Evolutionary conservation across 2,329 filamentous ascomycete species (phyloP), one percentile per base, ranked within the genome.

Genomic region (Curvularia sp.): DNA sequence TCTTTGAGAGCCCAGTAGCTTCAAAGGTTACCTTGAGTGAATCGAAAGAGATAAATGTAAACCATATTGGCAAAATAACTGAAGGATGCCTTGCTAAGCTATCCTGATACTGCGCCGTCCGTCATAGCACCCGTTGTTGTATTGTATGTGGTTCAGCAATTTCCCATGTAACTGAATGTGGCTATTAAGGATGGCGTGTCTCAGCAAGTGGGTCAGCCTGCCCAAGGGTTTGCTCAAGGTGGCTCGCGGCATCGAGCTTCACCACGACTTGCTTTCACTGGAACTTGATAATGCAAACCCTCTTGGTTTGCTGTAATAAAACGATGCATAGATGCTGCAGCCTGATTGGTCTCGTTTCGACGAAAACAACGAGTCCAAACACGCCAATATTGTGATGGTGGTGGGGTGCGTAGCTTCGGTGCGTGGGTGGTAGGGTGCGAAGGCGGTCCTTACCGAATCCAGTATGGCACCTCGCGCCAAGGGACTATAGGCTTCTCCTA

Each of bases 281-380:
- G 32, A 54, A 36, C 39, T 55, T 60, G 49, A 62, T 59, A 48
- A 38, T 41, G 49, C 45, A 57, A 52, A 50, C 57, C 39, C 49
- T 55, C 63, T n/a, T 46, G 36, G 41, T 19, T 28, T 28, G 12
- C 21, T 27, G 21, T 28, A 48, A 60, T 55, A 57, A 50, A 55
- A 25, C 25, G 54, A 60, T 56, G 48, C 51, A 58, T 23, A 27
- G 18, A 19, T 59, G 59, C 55, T 61, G 62, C 64, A 52, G 49
- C 4, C 36, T 53, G 48, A 61, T 59, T 58, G 28, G 53, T n/a
- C 62, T 57, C 46, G 39, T 43, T 57, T 47, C 34, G 76, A 75
- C 79, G 87, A 86, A 78, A 80, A 81, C 70, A 88, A 87, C 70
- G 83, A 91, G 87, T 85, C 85, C 82, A 87, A 87, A 81, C 84